Conservation (phyloP, 2,329 filamentous ascomycete genomes). For the Polychaeton citri region DNA sequence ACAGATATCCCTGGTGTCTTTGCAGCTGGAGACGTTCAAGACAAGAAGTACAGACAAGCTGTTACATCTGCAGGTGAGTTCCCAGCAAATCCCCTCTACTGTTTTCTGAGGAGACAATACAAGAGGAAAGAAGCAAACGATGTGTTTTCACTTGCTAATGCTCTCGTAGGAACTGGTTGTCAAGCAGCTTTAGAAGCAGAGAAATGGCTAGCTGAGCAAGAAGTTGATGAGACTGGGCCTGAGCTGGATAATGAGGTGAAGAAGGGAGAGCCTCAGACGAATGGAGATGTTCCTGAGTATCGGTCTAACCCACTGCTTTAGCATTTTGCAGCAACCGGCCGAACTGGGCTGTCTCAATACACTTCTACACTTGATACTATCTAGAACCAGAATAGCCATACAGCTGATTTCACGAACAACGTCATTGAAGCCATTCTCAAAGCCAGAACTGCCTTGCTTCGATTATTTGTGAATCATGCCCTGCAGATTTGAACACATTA, state of each 20-base stretch:
- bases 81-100: not conserved
- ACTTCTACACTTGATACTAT: too few relatives aligned
- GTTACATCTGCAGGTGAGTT: constrained; percentile 87
- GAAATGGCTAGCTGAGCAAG: constrained; percentile 73
- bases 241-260: constrained; percentile 35
- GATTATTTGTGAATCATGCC: too few relatives aligned
- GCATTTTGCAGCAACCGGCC: constrained; percentile 1
- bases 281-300: constrained; percentile 47
- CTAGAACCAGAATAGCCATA: too few relatives aligned
- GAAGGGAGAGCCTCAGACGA: constrained; percentile 30
- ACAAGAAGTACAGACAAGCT: constrained; percentile 95
- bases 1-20: constrained; percentile 89
- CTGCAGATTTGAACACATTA: too few relatives aligned
- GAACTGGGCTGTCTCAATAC: too few relatives aligned
- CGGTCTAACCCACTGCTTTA: constrained; percentile 51
- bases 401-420: too few relatives aligned
- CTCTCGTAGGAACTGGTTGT: constrained; percentile 66
- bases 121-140: not conserved
- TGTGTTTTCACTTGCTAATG: constrained; percentile 4
- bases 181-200: constrained; percentile 93
- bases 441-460: too few relatives aligned
- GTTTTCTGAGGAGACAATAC: too few relatives aligned
- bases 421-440: too few relatives aligned
- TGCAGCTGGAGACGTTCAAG: constrained; percentile 93
- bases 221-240: constrained; percentile 35